phyloP scores from a whole-genome alignment of 352 stramenopile genomes.

The Pythium periplocum region DNA sequence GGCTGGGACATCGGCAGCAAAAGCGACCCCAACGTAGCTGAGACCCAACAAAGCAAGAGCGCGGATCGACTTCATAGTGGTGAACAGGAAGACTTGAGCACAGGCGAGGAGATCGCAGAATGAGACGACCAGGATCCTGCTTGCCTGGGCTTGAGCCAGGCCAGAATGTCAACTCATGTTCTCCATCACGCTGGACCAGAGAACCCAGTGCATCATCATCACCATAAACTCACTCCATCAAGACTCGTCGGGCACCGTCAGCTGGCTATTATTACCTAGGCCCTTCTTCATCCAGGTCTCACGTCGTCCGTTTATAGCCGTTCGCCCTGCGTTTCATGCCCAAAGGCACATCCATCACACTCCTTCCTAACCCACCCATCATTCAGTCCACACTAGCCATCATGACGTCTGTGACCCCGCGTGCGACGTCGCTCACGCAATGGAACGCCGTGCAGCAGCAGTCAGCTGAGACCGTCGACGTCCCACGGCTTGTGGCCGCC shows the following conservation, averaged over 20 bases:
- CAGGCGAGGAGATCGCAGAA: constrained; percentile 6
- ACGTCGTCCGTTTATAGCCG: no score
- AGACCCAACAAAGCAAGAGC: not conserved
- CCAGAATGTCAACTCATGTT: no score
- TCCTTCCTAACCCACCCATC: no score
- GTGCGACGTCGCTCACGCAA: constrained; percentile 52
- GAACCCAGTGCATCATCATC: no score
- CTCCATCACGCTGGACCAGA: no score
- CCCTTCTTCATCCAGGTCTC: no score
- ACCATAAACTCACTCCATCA: no score
- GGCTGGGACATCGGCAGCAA: not conserved
- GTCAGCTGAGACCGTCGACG: constrained; percentile 53
- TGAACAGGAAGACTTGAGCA: not conserved
- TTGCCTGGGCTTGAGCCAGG: no score
- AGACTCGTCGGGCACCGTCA: no score
- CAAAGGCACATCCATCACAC: no score
- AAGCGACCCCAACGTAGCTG: not conserved
- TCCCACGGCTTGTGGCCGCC: constrained; percentile 32
- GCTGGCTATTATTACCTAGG: no score
- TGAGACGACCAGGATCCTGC: not conserved
- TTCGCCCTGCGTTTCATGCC: no score
- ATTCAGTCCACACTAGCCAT: not conserved
- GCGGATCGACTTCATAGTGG: constrained; percentile 6
- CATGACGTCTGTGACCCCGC: constrained; percentile 21
- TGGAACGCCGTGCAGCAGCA: constrained; percentile 71